A percentile compares a stretch with the other conserved stretches of the same genome.
phyloP scores from a whole-genome alignment of 257 asterid species.

The Henckelia pumila region DNA sequence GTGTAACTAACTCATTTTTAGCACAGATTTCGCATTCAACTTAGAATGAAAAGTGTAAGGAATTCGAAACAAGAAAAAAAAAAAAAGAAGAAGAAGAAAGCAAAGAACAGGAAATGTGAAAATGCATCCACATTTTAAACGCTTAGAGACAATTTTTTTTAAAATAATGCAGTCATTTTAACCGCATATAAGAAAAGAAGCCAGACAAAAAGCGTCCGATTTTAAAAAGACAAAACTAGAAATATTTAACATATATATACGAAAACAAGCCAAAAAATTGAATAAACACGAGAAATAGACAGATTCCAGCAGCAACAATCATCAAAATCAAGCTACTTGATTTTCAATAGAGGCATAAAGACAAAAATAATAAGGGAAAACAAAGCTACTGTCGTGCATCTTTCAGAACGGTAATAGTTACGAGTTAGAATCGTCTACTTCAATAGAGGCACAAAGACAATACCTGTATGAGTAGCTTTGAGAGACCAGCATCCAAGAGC shows the following conservation, averaged over 20 bases:
- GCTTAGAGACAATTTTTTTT: background rate
- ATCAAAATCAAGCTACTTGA: background rate
- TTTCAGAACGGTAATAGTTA: background rate
- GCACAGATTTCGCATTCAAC: background rate
- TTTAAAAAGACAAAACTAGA: background rate
- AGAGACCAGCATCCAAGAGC: constrained; percentile 38
- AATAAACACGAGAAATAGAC: background rate
- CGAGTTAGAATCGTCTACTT: background rate
- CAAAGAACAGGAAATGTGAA: background rate
- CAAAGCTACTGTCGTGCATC: background rate
- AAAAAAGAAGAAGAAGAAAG: background rate
- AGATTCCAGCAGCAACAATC: constrained; percentile 2
- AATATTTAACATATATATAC: background rate
- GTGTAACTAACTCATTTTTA: background rate
- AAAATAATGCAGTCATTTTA: no score
- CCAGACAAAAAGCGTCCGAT: background rate
- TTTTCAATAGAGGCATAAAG: no score
- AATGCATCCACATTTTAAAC: background rate
- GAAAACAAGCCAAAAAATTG: background rate
- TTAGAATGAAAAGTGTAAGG: background rate
- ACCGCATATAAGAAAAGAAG: background rate
- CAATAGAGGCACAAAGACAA: background rate
- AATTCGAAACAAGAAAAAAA: background rate
- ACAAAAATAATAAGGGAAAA: background rate
- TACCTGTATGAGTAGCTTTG: constrained; percentile 36